Evolutionary conservation across 2,329 filamentous ascomycete species (phyloP), one percentile per base, ranked within the genome.

Genomic region (Epichloe hybrida): DNA sequence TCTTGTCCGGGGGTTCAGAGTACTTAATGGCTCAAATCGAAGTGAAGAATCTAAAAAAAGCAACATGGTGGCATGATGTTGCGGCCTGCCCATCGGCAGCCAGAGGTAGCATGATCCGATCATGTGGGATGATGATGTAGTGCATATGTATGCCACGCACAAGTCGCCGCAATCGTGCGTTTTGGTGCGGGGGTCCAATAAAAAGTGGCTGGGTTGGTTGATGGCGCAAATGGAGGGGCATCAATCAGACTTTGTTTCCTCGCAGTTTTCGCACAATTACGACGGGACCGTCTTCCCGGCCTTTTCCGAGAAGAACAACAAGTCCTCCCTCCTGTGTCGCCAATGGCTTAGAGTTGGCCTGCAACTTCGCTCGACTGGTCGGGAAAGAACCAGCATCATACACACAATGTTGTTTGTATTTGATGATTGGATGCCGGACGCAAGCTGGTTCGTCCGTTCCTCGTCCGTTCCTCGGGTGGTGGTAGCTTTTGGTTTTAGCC

Each of bases 81-180:
- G 44, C 9, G 31, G 11, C 27, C 15, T 3, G 41, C 13, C 34
- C 21, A 8, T 17, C 47, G 39, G 47, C 12, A 38, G 13, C 13
- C 36, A 42, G 47, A 31, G 17, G 13, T 2, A 23, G 49, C 27
- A 50, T 41, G 42, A 23, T 31, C 20, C 5, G 41, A 50, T 39
- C 27, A 31, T 31, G 9, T 11, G 34, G 39, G 41, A 50, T 50
- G 48, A 48, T 50, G 48, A 48, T 50, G 48, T 44, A 38, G 31
- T 45, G 9, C 27, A 45, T 45, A 17, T 47, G 45, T 45, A 17
- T 47, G 45, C 45, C 45, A n/a, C 20, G 20, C 20, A 15, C 34
- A 34, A 27, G 23, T 8, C 23, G 23, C 23, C 23, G 23, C 23
- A 27, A 27, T 27, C 23, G 35, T 45, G 41, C 46, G 21, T 21